Evolutionary conservation across 2,329 filamentous ascomycete species (phyloP).

Genomic region (Stromatinia cepivora): DNA sequence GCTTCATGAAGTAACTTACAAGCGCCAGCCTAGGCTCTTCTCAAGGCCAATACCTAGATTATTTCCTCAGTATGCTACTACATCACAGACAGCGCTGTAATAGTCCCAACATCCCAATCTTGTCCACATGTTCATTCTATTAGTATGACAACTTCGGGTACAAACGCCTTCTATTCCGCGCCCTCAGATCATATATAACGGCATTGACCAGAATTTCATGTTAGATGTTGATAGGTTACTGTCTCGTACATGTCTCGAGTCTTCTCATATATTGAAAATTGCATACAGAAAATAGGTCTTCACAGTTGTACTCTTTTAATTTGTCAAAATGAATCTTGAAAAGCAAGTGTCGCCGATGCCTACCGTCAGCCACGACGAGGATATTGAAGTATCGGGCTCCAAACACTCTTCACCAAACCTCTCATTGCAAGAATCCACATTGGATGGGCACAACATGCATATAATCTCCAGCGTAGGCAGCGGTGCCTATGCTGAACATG

Average conservation of each 20-base stretch:
- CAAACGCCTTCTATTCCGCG: background rate
- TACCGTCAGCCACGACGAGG: background rate
- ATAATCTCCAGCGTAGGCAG: background rate
- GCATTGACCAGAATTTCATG: background rate
- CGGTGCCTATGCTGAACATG: slow-evolving; percentile 38
- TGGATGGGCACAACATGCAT: background rate
- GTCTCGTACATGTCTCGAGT: background rate
- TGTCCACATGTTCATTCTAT: background rate
- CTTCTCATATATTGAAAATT: background rate
- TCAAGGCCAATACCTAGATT: background rate
- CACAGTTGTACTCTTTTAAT: background rate
- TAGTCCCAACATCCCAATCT: background rate
- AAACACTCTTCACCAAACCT: slow-evolving; percentile 10
- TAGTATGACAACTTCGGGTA: background rate
- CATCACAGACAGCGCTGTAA: background rate
- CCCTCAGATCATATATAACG: background rate
- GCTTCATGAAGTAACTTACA: too few species aligned
- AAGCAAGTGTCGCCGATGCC: background rate
- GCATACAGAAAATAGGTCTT: background rate
- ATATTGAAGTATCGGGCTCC: background rate
- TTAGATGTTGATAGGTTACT: background rate
- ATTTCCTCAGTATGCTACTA: background rate
- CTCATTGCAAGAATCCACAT: background rate
- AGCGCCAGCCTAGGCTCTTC: background rate
- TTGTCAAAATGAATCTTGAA: background rate